Conservation (phyloP, 768 basidiomycete species). For the Agrocybe pediades region DNA sequence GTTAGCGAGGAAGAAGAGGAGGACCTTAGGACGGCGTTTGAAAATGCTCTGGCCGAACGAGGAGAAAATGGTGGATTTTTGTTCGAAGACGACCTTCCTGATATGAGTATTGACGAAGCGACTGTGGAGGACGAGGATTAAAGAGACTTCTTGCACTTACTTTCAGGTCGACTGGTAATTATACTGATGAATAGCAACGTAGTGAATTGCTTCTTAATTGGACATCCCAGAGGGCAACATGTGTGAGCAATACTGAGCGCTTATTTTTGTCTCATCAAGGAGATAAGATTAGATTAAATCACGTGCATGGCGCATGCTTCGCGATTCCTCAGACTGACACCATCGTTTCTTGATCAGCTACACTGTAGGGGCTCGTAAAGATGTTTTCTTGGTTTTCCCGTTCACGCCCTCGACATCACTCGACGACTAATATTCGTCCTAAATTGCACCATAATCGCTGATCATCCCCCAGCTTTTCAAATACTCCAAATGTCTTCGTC, state of each 20-base stretch:
- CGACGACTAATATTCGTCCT: too few species aligned
- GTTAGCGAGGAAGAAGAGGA: conserved; percentile 1
- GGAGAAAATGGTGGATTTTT: background rate
- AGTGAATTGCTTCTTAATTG: too few species aligned
- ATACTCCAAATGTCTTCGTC: conserved; percentile 9
- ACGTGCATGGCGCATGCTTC: background rate
- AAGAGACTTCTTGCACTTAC: too few species aligned
- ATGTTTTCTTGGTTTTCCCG: conserved; percentile 1
- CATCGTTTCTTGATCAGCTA: conserved; percentile 10
- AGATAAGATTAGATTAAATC: conserved; percentile 19
- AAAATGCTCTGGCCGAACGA: background rate
- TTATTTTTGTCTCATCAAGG: background rate
- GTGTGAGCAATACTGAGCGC: too few species aligned
- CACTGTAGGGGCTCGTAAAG: conserved; percentile 3
- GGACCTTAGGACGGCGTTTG: background rate
- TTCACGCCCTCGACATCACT: background rate
- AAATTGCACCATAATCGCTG: background rate
- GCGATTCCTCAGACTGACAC: conserved; percentile 17
- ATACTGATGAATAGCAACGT: too few species aligned
- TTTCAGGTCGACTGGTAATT: too few species aligned
- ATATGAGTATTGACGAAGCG: background rate
- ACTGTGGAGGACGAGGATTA: background rate
- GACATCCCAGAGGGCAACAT: too few species aligned
- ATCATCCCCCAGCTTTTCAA: background rate
- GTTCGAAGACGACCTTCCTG: background rate